A percentile compares a stretch with the other conserved stretches of the same genome.
Evolutionary conservation across 441 rosid genomes (phyloP).

Genomic region (Melianthus villosus): DNA sequence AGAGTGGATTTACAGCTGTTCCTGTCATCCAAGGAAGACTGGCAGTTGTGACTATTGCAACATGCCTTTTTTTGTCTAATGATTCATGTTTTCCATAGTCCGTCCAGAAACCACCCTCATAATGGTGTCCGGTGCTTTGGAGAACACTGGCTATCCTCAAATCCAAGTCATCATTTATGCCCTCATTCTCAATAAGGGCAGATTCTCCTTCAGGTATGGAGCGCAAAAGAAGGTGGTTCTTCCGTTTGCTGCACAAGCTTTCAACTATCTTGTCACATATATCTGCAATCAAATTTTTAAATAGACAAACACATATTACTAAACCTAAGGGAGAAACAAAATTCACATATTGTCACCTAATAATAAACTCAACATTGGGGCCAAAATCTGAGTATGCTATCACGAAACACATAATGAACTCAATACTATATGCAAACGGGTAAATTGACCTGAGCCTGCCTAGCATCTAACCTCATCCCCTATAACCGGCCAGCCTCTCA

Average conservation of each 20-base stretch:
- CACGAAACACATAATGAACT: too few species aligned
- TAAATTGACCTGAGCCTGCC: too few species aligned
- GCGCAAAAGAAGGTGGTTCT: conserved; percentile 42
- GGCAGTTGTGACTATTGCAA: conserved; percentile 88
- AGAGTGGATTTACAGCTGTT: conserved; percentile 94
- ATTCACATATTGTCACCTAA: too few species aligned
- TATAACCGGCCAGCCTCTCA: too few species aligned
- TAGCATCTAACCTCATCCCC: too few species aligned
- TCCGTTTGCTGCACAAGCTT: conserved; percentile 66
- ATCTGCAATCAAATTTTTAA: conserved; percentile 37
- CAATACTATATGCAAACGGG: too few species aligned
- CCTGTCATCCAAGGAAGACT: conserved; percentile 99
- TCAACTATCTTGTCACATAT: conserved; percentile 70
- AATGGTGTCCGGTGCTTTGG: conserved; percentile 84
- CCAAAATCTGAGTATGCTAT: too few species aligned
- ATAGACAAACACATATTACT: too few species aligned
- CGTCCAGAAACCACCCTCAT: conserved; percentile 81
- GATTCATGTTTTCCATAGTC: conserved; percentile 38
- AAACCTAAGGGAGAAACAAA: too few species aligned
- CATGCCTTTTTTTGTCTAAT: conserved; percentile 55
- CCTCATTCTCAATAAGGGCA: conserved; percentile 35
- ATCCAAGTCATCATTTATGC: conserved; percentile 51
- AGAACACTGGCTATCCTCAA: conserved; percentile 79
- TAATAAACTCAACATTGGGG: too few species aligned
- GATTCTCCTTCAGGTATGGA: conserved; percentile 47